phyloP scores from a whole-genome alignment of 768 basidiomycete genomes.

The Suillus bovinus region DNA sequence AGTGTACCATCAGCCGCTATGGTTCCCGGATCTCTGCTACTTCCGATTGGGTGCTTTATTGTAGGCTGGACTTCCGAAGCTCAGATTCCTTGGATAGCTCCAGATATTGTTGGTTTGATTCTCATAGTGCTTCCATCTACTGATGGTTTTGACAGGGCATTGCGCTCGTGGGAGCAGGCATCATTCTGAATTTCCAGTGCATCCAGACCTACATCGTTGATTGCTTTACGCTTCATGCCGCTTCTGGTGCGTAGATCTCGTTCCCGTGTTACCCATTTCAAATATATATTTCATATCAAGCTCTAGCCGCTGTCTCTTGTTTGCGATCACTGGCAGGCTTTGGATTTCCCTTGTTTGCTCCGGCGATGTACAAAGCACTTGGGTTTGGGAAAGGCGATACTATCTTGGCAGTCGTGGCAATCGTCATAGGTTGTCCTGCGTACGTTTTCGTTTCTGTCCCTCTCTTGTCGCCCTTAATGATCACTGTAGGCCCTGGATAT shows the following conservation, averaged over 20 bases:
- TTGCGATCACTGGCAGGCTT: conserved; percentile 71
- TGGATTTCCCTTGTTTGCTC: conserved; percentile 76
- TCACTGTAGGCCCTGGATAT: conserved; percentile 38
- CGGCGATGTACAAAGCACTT: conserved; percentile 62
- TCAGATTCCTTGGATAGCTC: conserved; percentile 65
- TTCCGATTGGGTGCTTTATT: conserved; percentile 71
- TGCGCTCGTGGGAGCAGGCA: conserved; percentile 53
- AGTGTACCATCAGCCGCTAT: conserved; percentile 46
- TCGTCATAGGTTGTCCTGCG: conserved; percentile 62
- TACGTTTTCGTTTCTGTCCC: conserved; percentile 13
- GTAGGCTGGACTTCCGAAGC: conserved; percentile 69
- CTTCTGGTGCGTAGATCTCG: conserved; percentile 36
- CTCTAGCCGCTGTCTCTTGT: conserved; percentile 64
- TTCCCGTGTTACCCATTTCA: background rate
- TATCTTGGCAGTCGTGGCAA: conserved; percentile 57
- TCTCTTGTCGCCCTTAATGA: background rate
- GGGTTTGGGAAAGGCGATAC: conserved; percentile 74
- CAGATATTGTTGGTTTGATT: conserved; percentile 54
- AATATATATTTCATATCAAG: conserved; percentile 33
- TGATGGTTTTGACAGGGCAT: conserved; percentile 46
- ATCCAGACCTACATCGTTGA: conserved; percentile 74
- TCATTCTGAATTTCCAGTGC: conserved; percentile 59
- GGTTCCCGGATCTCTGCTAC: conserved; percentile 55
- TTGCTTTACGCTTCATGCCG: conserved; percentile 64
- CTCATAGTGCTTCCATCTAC: background rate